Base-by-base conservation (phyloP, 345 rosid species). In the Ailanthus altissimus region DNA sequence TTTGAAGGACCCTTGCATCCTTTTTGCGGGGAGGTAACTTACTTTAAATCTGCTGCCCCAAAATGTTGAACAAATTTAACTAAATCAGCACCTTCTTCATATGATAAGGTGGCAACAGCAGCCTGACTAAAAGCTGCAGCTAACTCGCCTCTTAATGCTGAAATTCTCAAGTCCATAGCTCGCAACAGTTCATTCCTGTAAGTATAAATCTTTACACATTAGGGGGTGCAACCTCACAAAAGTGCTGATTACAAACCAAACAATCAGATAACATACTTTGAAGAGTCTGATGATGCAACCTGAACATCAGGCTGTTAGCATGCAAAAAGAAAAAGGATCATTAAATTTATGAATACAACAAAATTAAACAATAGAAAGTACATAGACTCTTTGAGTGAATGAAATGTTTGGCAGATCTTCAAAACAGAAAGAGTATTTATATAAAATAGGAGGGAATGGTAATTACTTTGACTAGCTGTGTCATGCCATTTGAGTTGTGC, bases 101-200 rank as follows among this genome's bases (percentile, higher is more conserved):
- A 26, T 23, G 89, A 86, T 75, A 81, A 85, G 36, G 79, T 72
- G 47, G 80, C 74, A 72, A 81, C 86, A 79, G 78, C 81, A 53
- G 80, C 87, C 47, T 82, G 76, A 72, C 77, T 59, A 71, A 88
- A 83, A 75, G 85, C 85, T 42, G 83, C 77, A 74, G 85, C 83
- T 79, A 88, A 75, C 59, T 90, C 92, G 61, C 66, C 81, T 76
- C 79, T 86, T 77, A 90, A 71, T 43, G 90, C 90, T 11, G 82
- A 76, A 43, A 88, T 83, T 80, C 94, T 88, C 58, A 83, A 81
- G 66, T 88, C 90, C 86, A 88, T 87, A 58, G 92, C 94, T 81
- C 74, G 83, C 80, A 88, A 74, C 65, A 88, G 83, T 77, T 85
- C 90, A 81, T 87, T 87, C 84, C 94, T 90, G 85, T 77, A 23